Percentiles rank a stretch among this genome's conserved stretches.
These are phyloP conservation scores for Amphichorda felina DNA, from an alignment of 2,329 filamentous ascomycete species.

Conservation along the genomic window DNA sequence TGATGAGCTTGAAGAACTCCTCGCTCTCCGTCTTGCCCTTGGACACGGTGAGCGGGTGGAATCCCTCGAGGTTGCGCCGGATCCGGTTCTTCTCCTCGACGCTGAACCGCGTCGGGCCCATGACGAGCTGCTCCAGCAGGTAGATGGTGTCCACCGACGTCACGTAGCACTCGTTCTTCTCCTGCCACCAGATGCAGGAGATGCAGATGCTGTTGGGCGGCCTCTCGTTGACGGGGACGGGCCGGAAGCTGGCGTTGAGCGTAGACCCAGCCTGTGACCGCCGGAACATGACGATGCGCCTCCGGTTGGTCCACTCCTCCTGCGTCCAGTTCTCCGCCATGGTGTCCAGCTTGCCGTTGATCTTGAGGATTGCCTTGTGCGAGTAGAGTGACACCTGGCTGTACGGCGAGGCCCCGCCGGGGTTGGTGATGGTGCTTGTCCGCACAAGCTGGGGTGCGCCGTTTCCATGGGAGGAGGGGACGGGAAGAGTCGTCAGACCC, in stretches of 20 bases:
- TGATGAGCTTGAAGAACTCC: constrained; percentile 98
- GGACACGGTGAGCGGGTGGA: constrained; percentile 83
- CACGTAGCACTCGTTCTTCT: constrained; percentile 82
- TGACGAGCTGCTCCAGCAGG: constrained; percentile 84
- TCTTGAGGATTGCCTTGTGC: constrained; percentile 73
- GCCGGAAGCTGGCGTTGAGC: constrained; percentile 67
- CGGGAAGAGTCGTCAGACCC: constrained; percentile 34
- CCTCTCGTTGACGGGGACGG: constrained; percentile 68
- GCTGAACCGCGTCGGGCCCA: constrained; percentile 63
- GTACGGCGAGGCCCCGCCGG: constrained; percentile 36
- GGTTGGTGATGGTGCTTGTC: constrained; percentile 39
- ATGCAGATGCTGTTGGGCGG: constrained; percentile 81
- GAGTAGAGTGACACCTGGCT: constrained; percentile 75
- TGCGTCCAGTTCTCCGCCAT: constrained; percentile 78
- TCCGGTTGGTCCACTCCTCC: constrained; percentile 68
- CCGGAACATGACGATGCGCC: constrained; percentile 81
- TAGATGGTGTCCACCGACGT: constrained; percentile 96
- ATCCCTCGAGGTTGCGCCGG: constrained; percentile 87
- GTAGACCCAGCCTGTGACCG: constrained; percentile 73
- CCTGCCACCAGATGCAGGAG: constrained; percentile 95
- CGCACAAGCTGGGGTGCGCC: constrained; percentile 37
- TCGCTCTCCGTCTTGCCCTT: constrained; percentile 89
- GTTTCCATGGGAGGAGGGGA: constrained; percentile 25
- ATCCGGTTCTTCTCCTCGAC: constrained; percentile 99
- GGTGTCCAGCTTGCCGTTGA: constrained; percentile 70